These are phyloP conservation scores for Hymenoscyphus fructigenus DNA, from an alignment of 2,329 filamentous ascomycete species.

Conservation along the genomic window DNA sequence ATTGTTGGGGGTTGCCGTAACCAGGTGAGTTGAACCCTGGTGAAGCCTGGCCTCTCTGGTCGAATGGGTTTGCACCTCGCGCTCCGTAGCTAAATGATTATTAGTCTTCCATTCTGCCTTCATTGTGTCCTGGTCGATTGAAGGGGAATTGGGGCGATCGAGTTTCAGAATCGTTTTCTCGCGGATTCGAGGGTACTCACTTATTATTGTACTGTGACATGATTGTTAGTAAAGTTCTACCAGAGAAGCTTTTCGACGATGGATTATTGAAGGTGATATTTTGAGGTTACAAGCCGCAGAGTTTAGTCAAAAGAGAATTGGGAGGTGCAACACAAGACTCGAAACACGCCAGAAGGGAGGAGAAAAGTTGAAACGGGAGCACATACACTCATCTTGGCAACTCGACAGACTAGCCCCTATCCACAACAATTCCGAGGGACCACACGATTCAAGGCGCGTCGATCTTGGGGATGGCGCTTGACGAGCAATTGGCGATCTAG, in stretches of 20 bases:
- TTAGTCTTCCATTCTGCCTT: constrained; percentile 1
- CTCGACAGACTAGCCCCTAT: constrained; percentile 16
- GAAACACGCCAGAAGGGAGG: constrained; percentile 21
- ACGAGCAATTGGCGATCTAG: neutral
- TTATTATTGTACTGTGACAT: constrained; percentile 34
- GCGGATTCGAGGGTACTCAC: constrained; percentile 27
- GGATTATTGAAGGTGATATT: constrained; percentile 7
- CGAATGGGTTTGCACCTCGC: constrained; percentile 56
- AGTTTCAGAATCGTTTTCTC: neutral
- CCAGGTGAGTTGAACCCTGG: constrained; percentile 21
- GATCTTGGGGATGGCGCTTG: neutral
- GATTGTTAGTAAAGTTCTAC: constrained; percentile 31
- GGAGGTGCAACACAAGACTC: constrained; percentile 8
- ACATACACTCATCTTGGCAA: constrained; percentile 35
- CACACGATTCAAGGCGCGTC: neutral
- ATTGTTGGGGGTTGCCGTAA: constrained; percentile 27
- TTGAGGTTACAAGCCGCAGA: constrained; percentile 7
- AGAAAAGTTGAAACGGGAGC: constrained; percentile 26
- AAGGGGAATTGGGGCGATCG: neutral
- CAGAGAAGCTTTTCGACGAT: constrained; percentile 23
- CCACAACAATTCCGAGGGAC: neutral
- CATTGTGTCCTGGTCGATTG: neutral
- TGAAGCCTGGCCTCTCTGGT: constrained; percentile 48
- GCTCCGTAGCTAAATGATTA: constrained; percentile 52
- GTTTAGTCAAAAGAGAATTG: constrained; percentile 4